A percentile compares a stretch with the other conserved stretches of the same genome.
Evolutionary conservation across 1,284 basidiomycete species (phyloP).

Genomic region (Fomitopsis schrenkii): DNA sequence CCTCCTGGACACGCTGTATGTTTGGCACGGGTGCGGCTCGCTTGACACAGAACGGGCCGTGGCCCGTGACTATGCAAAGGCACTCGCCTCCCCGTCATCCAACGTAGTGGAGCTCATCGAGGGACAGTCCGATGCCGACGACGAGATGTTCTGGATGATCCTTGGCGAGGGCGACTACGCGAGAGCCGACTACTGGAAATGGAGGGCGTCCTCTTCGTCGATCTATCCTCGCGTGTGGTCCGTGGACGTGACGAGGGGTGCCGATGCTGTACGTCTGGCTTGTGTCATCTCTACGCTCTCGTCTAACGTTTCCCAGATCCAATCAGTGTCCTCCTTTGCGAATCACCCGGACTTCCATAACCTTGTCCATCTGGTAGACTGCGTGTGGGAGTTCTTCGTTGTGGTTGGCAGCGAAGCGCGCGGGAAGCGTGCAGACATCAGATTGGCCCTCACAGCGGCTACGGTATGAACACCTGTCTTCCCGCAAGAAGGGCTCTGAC

Average conservation of each 20-base stretch:
- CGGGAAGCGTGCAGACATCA: slow-evolving; percentile 53
- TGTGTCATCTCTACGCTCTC: neutral
- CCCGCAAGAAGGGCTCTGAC: neutral
- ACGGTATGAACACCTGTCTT: slow-evolving; percentile 36
- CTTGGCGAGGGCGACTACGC: slow-evolving; percentile 70
- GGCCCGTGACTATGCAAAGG: slow-evolving; percentile 55
- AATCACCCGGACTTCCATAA: slow-evolving; percentile 22
- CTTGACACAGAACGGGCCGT: slow-evolving; percentile 50
- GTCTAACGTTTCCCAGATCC: slow-evolving; percentile 18
- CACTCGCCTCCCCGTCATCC: slow-evolving; percentile 36
- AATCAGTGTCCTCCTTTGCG: slow-evolving; percentile 26
- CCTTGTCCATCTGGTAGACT: slow-evolving; percentile 64
- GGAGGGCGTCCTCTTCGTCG: slow-evolving; percentile 42
- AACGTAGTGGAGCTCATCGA: slow-evolving; percentile 54
- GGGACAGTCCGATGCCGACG: slow-evolving; percentile 50
- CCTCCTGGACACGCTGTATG: slow-evolving; percentile 64
- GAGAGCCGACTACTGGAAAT: slow-evolving; percentile 75
- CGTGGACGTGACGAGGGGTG: slow-evolving; percentile 38
- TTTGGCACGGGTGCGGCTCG: slow-evolving; percentile 77
- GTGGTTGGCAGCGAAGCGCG: slow-evolving; percentile 67
- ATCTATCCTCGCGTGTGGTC: slow-evolving; percentile 48
- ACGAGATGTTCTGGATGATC: slow-evolving; percentile 82
- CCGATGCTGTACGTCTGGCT: slow-evolving; percentile 35
- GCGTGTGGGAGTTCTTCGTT: slow-evolving; percentile 73
- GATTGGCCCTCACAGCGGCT: slow-evolving; percentile 52